A percentile compares a stretch with the other conserved stretches of the same genome.
These are phyloP conservation scores for Venturia aucupariae DNA, from an alignment of 2,329 filamentous ascomycete species.

Conservation along the genomic window DNA sequence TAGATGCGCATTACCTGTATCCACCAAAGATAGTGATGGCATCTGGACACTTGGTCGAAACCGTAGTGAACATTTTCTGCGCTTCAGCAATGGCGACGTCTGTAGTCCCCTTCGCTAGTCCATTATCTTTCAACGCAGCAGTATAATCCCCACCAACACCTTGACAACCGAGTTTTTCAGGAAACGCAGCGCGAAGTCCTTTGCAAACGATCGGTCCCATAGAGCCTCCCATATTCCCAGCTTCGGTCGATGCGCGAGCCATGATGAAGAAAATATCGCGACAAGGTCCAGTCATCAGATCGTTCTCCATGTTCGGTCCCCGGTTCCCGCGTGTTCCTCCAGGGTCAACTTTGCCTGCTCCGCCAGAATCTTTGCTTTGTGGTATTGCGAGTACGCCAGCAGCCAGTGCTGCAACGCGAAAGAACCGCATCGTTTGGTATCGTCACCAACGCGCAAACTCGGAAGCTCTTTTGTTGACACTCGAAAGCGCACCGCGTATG, in stretches of 20 bases:
- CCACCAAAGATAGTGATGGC: slow-evolving; percentile 34
- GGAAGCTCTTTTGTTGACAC: too few relatives aligned
- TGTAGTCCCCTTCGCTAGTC: slow-evolving; percentile 31
- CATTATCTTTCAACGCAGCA: slow-evolving; percentile 29
- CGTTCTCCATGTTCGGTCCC: slow-evolving; percentile 22
- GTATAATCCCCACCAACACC: slow-evolving; percentile 36
- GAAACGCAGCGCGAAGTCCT: slow-evolving; percentile 2
- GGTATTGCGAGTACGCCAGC: not conserved
- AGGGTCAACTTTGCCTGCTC: not conserved
- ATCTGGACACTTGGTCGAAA: slow-evolving; percentile 35
- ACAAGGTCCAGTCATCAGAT: slow-evolving; percentile 33
- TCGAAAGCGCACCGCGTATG: too few relatives aligned
- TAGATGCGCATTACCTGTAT: slow-evolving; percentile 25
- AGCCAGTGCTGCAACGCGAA: slow-evolving; percentile 11
- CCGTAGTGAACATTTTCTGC: slow-evolving; percentile 25
- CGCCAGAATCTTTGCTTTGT: not conserved
- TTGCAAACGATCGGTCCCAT: slow-evolving; percentile 16
- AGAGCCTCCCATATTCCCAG: slow-evolving; percentile 34
- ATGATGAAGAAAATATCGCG: slow-evolving; percentile 38
- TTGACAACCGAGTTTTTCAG: slow-evolving; percentile 28
- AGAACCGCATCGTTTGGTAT: too few relatives aligned
- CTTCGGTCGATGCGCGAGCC: slow-evolving; percentile 40
- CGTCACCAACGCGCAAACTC: too few relatives aligned
- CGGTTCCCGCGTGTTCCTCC: not conserved
- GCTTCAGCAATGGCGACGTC: slow-evolving; percentile 32